Percentiles rank a stretch among this genome's conserved stretches.
These are phyloP conservation scores for Phytophthora uliginosa DNA, from an alignment of 352 stramenopile species.

Conservation along the genomic window DNA sequence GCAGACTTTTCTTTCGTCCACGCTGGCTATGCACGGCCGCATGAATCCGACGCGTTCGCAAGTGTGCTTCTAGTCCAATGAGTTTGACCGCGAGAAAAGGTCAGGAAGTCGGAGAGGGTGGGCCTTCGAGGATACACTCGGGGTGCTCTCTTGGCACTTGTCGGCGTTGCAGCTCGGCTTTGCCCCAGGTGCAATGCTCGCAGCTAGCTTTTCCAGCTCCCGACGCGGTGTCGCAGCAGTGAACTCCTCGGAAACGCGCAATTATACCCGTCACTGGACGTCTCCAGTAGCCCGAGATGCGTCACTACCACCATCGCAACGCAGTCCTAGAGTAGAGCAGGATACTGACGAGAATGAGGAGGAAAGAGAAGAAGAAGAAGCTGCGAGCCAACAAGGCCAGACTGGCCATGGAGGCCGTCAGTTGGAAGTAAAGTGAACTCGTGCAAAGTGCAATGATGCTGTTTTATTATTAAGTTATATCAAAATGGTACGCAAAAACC, in stretches of 20 bases:
- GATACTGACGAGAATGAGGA: constrained; percentile 15
- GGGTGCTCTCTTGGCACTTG: constrained; percentile 22
- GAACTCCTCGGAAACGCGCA: constrained; percentile 20
- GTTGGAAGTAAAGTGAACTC: no score
- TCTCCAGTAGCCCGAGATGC: constrained; percentile 21
- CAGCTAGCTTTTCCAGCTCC: constrained; percentile 24
- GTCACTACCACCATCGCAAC: constrained; percentile 6
- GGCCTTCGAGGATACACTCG: constrained; percentile 42
- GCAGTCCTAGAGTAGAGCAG: constrained; percentile 12
- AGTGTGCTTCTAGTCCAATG: constrained; percentile 91
- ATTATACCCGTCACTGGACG: constrained; percentile 21
- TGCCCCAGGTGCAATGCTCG: constrained; percentile 26
- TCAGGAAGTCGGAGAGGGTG: constrained; percentile 38
- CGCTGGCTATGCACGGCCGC: constrained; percentile 87
- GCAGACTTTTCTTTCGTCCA: constrained; percentile 86
- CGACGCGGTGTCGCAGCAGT: constrained; percentile 32
- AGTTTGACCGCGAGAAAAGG: constrained; percentile 90
- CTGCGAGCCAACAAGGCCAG: no score
- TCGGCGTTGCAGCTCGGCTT: constrained; percentile 23
- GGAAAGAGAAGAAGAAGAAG: constrained; percentile 11
- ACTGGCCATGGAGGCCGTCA: no score
- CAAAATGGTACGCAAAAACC: no score
- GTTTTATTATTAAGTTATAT: no score
- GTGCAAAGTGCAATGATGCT: not conserved
- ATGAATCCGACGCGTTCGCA: constrained; percentile 89